Base-by-base conservation (phyloP, 805 yeast species). In the Lipomyces yamanashiensis region DNA sequence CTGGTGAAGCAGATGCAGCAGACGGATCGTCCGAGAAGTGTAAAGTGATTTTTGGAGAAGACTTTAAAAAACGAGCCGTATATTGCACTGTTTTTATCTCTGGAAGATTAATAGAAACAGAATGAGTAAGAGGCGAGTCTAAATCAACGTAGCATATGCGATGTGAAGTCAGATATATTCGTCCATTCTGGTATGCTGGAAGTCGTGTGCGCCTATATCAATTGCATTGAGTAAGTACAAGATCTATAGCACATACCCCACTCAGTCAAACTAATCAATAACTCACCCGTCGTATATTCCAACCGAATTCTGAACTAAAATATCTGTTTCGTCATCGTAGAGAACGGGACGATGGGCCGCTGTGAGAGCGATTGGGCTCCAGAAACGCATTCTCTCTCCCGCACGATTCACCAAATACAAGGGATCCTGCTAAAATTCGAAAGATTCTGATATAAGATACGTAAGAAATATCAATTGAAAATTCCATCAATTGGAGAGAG, bases 71-170 rank as follows among this genome's bases (percentile, higher is more conserved):
- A 21, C 90, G 84, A 8, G 69, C 66, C 8, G 55, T 36, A 28
- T 62, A 61, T 48, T 66, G 65, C 9, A 43, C 53, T 15, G 72
- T 63, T 1, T 71, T 73, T 3, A 87, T 74, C 53, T 79, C 81
- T n/a, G 73, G 73, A 37, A 87, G 72, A 23, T 79, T 79, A 4
- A 87, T 62, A 1, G 80, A 80, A 2, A 87, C 72, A 2, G 89
- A 84, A 61, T 78, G 72, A 2, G 71, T 71, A 5, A 43, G 43
- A 0, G 84, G 81, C 19, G 70, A 63, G 4, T 23, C 70, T 59
- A 84, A 82, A 70, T 88, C 92, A 13, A 92, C 83, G 73, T 87
- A 93, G 15, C 92, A 85, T 1, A 93, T 47, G 52, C 98, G 77
- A 59, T 81, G 81, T 43, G 86, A 84, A 0, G 98, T 92, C 39